A percentile compares a stretch with the other conserved stretches of the same genome.
phyloP scores from a whole-genome alignment of 257 asterid species.

The Lavandula angustifolia region DNA sequence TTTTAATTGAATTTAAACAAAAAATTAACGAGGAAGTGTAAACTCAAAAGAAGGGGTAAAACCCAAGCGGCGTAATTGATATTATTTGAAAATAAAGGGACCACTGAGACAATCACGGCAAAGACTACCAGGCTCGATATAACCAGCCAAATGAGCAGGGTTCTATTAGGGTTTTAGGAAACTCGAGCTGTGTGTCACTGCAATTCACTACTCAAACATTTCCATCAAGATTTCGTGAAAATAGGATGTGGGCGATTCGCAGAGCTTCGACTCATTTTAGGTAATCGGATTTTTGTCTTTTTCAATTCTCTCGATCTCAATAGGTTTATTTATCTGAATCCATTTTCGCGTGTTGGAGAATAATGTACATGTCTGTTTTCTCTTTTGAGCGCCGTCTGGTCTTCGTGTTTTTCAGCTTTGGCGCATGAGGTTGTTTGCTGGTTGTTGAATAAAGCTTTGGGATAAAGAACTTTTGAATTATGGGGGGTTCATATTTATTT shows the following conservation, averaged over 20 bases:
- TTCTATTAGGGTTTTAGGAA: constrained; percentile 48
- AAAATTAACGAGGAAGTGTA: background rate
- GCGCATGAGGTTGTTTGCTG: background rate
- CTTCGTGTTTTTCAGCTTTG: background rate
- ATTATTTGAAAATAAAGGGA: constrained; percentile 25
- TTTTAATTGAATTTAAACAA: too few species aligned
- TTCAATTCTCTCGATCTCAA: background rate
- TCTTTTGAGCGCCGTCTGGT: background rate
- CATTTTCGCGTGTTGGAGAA: background rate
- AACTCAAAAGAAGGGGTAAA: background rate
- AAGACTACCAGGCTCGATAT: background rate
- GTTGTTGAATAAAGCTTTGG: background rate
- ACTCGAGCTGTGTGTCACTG: background rate
- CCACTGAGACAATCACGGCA: background rate
- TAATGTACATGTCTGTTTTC: background rate
- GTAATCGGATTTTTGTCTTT: constrained; percentile 31
- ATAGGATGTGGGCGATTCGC: constrained; percentile 69
- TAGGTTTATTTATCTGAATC: background rate
- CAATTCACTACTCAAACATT: constrained; percentile 16
- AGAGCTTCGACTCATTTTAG: constrained; percentile 54
- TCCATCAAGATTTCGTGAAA: background rate
- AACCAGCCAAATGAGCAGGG: constrained; percentile 18
- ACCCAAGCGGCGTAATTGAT: background rate
- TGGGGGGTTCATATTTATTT: background rate
- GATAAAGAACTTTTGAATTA: background rate